A percentile compares a stretch with the other conserved stretches of the same genome.
Evolutionary conservation across 345 rosid species (phyloP).

Genomic region (Ricinus communis): DNA sequence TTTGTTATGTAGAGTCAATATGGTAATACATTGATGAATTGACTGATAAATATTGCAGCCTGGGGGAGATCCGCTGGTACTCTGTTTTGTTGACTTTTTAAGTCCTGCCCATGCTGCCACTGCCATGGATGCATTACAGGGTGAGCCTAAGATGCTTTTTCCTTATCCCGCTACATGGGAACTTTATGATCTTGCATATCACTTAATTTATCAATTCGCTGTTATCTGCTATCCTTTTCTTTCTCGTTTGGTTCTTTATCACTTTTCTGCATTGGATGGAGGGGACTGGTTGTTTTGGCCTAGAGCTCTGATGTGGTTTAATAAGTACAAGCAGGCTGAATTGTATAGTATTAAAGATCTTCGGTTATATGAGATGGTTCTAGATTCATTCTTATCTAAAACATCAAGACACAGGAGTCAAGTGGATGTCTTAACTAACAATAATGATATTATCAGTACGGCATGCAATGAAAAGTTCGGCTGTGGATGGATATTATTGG

Average conservation of each 20-base stretch:
- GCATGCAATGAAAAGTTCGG: neutral
- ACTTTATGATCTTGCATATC: neutral
- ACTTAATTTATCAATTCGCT: neutral
- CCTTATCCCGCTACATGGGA: neutral
- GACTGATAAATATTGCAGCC: constrained; percentile 40
- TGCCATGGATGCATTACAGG: constrained; percentile 70
- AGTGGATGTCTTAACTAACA: neutral
- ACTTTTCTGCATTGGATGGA: neutral
- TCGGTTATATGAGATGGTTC: neutral
- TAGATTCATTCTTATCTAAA: neutral
- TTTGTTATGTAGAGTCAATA: constrained; percentile 1
- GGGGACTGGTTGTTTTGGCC: neutral
- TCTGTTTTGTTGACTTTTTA: constrained; percentile 70
- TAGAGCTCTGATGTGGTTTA: neutral
- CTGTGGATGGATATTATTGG: neutral
- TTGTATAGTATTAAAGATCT: neutral
- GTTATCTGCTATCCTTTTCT: neutral
- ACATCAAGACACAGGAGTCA: neutral
- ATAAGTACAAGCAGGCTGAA: neutral
- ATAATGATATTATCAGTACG: neutral
- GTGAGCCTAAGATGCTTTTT: constrained; percentile 32
- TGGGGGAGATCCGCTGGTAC: constrained; percentile 53
- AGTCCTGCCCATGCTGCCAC: constrained; percentile 72
- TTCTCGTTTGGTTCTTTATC: neutral
- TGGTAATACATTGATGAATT: constrained; percentile 12